These are phyloP conservation scores for Arctium minus DNA, from an alignment of 129 eudicot genomes.

Conservation along the genomic window DNA sequence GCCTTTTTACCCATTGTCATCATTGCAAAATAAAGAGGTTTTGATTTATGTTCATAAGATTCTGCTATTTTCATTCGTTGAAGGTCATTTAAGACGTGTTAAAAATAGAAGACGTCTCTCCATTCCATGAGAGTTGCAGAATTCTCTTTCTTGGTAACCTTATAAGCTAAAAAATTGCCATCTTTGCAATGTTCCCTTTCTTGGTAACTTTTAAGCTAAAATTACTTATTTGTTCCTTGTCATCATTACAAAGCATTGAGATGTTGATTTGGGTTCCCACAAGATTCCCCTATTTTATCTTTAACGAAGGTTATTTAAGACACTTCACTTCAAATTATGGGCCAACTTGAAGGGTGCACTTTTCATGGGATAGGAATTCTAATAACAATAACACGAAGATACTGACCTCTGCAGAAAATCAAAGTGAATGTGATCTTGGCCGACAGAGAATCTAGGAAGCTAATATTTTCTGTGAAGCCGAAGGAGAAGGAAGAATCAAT, in stretches of 20 bases:
- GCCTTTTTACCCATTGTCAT: background rate
- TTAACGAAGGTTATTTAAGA: background rate
- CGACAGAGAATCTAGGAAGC: slow-evolving; percentile 65
- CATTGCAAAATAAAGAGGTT: background rate
- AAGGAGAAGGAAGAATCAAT: slow-evolving; percentile 79
- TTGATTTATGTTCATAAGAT: background rate
- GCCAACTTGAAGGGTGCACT: background rate
- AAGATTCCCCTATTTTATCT: background rate
- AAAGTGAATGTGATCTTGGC: slow-evolving; percentile 67
- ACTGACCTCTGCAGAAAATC: slow-evolving; percentile 50
- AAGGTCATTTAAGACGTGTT: background rate
- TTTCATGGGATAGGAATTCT: background rate
- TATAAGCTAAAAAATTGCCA: background rate
- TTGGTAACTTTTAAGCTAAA: background rate
- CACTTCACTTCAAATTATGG: background rate
- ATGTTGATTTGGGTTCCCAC: background rate
- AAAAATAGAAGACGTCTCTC: no score
- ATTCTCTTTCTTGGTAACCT: background rate
- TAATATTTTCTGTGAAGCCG: slow-evolving; percentile 70
- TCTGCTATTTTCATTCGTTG: background rate
- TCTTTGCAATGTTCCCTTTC: background rate
- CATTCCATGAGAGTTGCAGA: no score
- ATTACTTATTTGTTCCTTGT: background rate
- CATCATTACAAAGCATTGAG: background rate
- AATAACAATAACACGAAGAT: slow-evolving; percentile 6